Percentiles rank a stretch among this genome's conserved stretches.
Conservation (phyloP, 768 basidiomycete genomes). For the Xanthoconium stramineum region DNA sequence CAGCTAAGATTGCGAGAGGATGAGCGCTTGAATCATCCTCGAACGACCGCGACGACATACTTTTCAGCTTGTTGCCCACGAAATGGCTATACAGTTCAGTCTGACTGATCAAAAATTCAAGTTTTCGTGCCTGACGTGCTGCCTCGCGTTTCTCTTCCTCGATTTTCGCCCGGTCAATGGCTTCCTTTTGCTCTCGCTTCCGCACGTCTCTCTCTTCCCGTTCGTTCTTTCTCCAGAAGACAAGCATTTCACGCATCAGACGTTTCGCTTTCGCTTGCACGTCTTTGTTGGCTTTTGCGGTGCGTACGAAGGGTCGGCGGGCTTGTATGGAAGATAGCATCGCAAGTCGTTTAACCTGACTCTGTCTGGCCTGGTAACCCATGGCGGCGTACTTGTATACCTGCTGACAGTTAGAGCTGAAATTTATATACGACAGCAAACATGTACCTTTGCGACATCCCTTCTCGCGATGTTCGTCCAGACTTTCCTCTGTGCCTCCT, state of each 20-base stretch:
- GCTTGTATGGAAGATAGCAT: constrained; percentile 74
- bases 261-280: constrained; percentile 81
- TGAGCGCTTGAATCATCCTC: constrained; percentile 16
- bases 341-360: constrained; percentile 74
- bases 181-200: constrained; percentile 93
- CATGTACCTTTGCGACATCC: constrained; percentile 74
- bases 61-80: constrained; percentile 94
- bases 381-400: constrained; percentile 75
- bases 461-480: constrained; percentile 86
- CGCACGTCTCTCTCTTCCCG: constrained; percentile 92
- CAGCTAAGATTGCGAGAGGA: constrained; percentile 44
- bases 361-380: constrained; percentile 62
- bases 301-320: constrained; percentile 68
- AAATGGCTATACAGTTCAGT: constrained; percentile 99
- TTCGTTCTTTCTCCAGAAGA: constrained; percentile 98
- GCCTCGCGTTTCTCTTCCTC: constrained; percentile 95
- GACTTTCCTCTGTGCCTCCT: constrained; percentile 83
- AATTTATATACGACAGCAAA: neutral
- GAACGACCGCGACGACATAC: constrained; percentile 40
- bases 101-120: constrained; percentile 98
- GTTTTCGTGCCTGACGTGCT: constrained; percentile 89
- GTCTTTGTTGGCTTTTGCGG: constrained; percentile 78
- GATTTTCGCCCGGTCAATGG: constrained; percentile 77
- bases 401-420: constrained; percentile 36
- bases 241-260: constrained; percentile 92